Percentiles rank a stretch among this genome's conserved stretches.
Evolutionary conservation across 495 filamentous ascomycete genomes (phyloP).

Genomic region (Tuber magnatum): DNA sequence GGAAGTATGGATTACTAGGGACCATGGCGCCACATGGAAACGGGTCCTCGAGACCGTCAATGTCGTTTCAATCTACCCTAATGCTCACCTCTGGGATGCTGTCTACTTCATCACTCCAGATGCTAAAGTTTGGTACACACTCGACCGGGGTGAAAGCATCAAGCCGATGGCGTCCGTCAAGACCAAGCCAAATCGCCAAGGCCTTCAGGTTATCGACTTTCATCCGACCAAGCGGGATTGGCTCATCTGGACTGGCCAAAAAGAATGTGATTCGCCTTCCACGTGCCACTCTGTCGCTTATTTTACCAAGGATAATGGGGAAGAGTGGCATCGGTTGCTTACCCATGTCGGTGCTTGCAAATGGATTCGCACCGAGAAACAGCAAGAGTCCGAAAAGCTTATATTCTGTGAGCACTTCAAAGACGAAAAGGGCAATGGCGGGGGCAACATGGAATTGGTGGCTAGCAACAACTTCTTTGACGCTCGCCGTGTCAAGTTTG

Average conservation of each 20-base stretch:
- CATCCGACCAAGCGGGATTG: conserved; percentile 75
- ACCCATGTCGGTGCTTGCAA: conserved; percentile 67
- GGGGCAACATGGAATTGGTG: conserved; percentile 47
- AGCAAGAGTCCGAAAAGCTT: conserved; percentile 54
- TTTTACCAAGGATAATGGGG: conserved; percentile 65
- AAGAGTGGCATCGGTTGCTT: conserved; percentile 62
- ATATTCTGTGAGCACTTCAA: conserved; percentile 73
- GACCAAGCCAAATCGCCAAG: conserved; percentile 39
- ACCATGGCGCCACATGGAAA: conserved; percentile 81
- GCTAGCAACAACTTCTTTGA: conserved; percentile 69
- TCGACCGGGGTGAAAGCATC: conserved; percentile 61
- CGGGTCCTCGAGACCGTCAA: conserved; percentile 53
- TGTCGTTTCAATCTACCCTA: conserved; percentile 61
- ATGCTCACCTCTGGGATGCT: conserved; percentile 68
- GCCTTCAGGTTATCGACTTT: conserved; percentile 57
- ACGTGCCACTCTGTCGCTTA: conserved; percentile 66
- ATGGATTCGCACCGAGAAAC: conserved; percentile 63
- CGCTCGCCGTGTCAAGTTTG: conserved; percentile 52
- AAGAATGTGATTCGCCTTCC: conserved; percentile 47
- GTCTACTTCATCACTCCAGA: conserved; percentile 73
- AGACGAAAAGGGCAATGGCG: conserved; percentile 49
- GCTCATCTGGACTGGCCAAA: conserved; percentile 79
- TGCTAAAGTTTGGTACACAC: conserved; percentile 66
- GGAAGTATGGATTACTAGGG: conserved; percentile 61
- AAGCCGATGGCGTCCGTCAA: conserved; percentile 36